Conservation (phyloP, 345 rosid species). For the Euphorbia lathyris region DNA sequence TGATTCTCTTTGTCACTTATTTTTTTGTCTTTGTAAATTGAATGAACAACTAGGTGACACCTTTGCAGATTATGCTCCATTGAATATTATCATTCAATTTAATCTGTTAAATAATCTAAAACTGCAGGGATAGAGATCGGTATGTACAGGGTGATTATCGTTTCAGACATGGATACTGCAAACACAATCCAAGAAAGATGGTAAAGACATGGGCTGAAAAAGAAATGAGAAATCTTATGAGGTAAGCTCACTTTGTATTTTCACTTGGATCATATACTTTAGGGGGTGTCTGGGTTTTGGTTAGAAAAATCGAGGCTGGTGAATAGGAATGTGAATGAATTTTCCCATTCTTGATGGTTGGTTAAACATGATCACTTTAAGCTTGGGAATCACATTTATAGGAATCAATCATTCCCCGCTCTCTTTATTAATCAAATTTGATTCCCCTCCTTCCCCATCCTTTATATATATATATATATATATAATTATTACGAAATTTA, state of each 20-base stretch:
- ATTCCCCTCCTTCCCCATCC: too few relatives aligned
- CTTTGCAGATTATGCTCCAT: not conserved
- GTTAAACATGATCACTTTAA: too few relatives aligned
- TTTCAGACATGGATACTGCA: conserved; percentile 87
- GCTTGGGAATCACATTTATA: too few relatives aligned
- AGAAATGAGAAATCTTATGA: conserved; percentile 91
- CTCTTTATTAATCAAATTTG: too few relatives aligned
- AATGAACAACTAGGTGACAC: not conserved
- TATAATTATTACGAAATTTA: too few relatives aligned
- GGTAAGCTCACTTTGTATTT: conserved; percentile 36
- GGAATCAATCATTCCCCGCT: too few relatives aligned
- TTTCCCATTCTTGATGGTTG: too few relatives aligned
- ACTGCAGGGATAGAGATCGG: conserved; percentile 82
- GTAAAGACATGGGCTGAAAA: conserved; percentile 99
- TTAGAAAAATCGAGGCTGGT: too few relatives aligned
- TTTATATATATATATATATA: too few relatives aligned
- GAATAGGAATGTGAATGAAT: too few relatives aligned
- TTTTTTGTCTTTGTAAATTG: not conserved
- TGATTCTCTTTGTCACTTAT: not conserved
- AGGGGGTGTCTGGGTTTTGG: not conserved
- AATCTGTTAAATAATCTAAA: not conserved
- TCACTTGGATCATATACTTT: not conserved
- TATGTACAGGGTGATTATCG: conserved; percentile 98
- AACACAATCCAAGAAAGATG: conserved; percentile 97
- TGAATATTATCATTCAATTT: conserved; percentile 1